Conservation (phyloP, 371 early-diverging fungal species). For the Syncephalis plumigaleata region DNA sequence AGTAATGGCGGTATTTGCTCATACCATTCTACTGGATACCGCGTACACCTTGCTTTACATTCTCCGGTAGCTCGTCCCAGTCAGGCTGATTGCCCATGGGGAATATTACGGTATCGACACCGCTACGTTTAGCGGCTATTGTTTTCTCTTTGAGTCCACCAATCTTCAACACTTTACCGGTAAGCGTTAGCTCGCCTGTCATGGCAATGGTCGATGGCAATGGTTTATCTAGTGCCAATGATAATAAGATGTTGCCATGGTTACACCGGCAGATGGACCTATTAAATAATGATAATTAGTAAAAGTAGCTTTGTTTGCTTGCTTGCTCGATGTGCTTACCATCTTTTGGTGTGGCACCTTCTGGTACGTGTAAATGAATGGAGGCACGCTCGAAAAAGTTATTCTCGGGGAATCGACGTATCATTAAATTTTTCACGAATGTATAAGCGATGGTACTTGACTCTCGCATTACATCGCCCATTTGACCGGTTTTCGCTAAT, state of each 20-base stretch:
- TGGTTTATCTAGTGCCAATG: conserved; percentile 65
- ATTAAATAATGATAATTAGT: too few relatives aligned
- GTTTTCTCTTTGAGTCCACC: conserved; percentile 96
- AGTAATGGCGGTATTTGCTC: conserved; percentile 20
- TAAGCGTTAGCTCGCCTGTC: conserved; percentile 95
- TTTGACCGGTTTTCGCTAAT: conserved; percentile 75
- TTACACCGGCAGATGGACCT: conserved; percentile 86
- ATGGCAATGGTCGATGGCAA: conserved; percentile 72
- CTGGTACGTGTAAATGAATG: conserved; percentile 93
- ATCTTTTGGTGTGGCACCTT: conserved; percentile 96
- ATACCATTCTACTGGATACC: conserved; percentile 71
- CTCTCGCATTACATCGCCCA: conserved; percentile 98
- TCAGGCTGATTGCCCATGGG: conserved; percentile 79
- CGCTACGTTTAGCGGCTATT: conserved; percentile 91
- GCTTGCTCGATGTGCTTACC: conserved; percentile 21
- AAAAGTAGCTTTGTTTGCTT: background rate
- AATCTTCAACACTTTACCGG: conserved; percentile 91
- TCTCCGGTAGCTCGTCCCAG: conserved; percentile 87
- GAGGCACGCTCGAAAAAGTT: conserved; percentile 75
- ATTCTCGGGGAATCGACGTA: conserved; percentile 55
- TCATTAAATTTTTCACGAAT: conserved; percentile 65
- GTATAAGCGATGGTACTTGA: conserved; percentile 90
- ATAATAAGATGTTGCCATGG: conserved; percentile 90
- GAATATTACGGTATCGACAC: conserved; percentile 74
- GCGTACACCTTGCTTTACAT: conserved; percentile 76